These are phyloP conservation scores for Ligustrum vulgare DNA, from an alignment of 257 asterid species.

Conservation along the genomic window DNA sequence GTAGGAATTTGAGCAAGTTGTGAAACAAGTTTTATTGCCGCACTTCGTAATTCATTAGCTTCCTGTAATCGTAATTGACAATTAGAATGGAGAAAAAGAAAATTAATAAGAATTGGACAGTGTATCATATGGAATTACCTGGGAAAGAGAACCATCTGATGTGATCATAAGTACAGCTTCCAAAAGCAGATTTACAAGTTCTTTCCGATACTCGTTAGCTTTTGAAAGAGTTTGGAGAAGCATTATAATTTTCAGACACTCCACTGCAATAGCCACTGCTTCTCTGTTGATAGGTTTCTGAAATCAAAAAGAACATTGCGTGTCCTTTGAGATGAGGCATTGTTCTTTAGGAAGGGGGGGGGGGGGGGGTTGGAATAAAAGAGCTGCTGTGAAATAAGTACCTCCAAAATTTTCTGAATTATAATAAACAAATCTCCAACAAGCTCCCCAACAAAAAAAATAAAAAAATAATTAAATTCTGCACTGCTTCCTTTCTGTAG, in stretches of 20 bases:
- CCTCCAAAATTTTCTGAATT: conserved; percentile 55
- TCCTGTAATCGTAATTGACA: conserved; percentile 52
- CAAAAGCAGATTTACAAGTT: conserved; percentile 65
- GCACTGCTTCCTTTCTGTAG: conserved; percentile 61
- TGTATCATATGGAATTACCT: conserved; percentile 42
- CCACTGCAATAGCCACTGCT: conserved; percentile 74
- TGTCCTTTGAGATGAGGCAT: conserved; percentile 23
- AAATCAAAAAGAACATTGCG: conserved; percentile 32
- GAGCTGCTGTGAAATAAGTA: conserved; percentile 24
- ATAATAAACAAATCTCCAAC: conserved; percentile 54
- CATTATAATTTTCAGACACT: conserved; percentile 78
- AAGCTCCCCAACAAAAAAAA: conserved; percentile 86
- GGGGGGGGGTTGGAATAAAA: too few relatives aligned
- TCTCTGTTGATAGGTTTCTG: conserved; percentile 72
- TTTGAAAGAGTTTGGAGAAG: conserved; percentile 72
- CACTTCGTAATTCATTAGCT: conserved; percentile 53
- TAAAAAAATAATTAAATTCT: conserved; percentile 44
- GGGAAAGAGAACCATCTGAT: conserved; percentile 52
- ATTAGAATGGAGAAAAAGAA: conserved; percentile 24
- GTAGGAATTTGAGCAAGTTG: conserved; percentile 89
- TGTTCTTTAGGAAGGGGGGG: too few relatives aligned
- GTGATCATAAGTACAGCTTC: conserved; percentile 74
- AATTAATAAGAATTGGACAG: conserved; percentile 17
- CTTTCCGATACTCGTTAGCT: conserved; percentile 59
- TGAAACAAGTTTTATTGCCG: conserved; percentile 69